Conservation (phyloP, 805 yeast genomes). For the Hanseniaspora nectarophila region DNA sequence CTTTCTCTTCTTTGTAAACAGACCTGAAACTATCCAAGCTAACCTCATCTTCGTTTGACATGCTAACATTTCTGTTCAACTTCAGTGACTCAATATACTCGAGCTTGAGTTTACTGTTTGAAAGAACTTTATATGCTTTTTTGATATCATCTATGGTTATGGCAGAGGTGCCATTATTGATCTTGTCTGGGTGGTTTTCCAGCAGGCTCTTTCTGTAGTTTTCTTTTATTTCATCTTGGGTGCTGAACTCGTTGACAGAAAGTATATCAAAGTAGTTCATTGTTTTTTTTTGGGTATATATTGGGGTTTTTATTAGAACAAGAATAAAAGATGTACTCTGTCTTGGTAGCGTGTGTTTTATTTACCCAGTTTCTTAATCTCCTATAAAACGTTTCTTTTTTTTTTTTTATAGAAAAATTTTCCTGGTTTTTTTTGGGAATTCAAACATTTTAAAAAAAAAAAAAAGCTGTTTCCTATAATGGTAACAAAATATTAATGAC, state of each 20-base stretch:
- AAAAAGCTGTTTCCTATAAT: neutral
- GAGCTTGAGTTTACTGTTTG: slow-evolving; percentile 31
- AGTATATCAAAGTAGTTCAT: slow-evolving; percentile 45
- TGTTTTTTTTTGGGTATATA: neutral
- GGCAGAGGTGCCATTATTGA: slow-evolving; percentile 9
- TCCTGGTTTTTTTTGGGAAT: no score
- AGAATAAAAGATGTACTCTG: no score
- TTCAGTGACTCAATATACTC: slow-evolving; percentile 44
- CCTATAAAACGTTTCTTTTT: slow-evolving; percentile 11
- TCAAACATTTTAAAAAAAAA: no score
- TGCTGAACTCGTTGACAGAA: slow-evolving; percentile 35
- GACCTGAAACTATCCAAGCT: slow-evolving; percentile 49
- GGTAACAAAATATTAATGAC: neutral
- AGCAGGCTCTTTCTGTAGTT: slow-evolving; percentile 58
- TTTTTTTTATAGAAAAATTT: no score
- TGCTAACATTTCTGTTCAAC: slow-evolving; percentile 25
- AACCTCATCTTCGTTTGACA: slow-evolving; percentile 44
- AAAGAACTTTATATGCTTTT: slow-evolving; percentile 51
- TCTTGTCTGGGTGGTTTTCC: slow-evolving; percentile 69
- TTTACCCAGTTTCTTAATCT: no score
- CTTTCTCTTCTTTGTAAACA: slow-evolving; percentile 24
- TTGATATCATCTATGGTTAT: slow-evolving; percentile 38
- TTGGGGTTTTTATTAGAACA: no score
- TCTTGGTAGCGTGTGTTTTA: neutral
- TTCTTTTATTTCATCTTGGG: slow-evolving; percentile 35